Conservation (phyloP, 805 yeast genomes). For the Yamadazyma akitaensis region DNA sequence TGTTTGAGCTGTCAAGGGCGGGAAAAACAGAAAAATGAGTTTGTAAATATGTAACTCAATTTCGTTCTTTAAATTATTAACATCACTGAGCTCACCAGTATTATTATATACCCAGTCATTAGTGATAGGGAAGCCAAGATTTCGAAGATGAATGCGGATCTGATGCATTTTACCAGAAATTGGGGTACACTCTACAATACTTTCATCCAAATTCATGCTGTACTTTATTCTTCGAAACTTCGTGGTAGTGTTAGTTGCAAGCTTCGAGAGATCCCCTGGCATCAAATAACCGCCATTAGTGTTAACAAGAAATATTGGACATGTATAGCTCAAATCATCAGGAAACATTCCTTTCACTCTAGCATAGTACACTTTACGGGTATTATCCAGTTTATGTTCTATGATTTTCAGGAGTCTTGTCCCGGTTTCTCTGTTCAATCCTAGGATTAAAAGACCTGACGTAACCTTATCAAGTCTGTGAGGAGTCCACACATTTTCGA, state of each 20-base stretch:
- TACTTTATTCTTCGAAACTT: constrained; percentile 30
- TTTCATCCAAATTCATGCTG: constrained; percentile 26
- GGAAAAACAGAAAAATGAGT: constrained; percentile 14
- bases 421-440: constrained; percentile 33
- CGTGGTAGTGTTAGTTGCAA: constrained; percentile 33
- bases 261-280: constrained; percentile 23
- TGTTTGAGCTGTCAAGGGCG: neutral
- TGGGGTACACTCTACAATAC: constrained; percentile 48
- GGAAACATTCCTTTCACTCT: constrained; percentile 43
- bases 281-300: constrained; percentile 31
- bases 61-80: constrained; percentile 17
- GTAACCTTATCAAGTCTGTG: constrained; percentile 53
- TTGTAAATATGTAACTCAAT: constrained; percentile 24
- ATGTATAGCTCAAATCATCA: constrained; percentile 22
- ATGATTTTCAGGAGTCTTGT: constrained; percentile 30
- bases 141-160: constrained; percentile 52
- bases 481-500: constrained; percentile 36
- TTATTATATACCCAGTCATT: constrained; percentile 56
- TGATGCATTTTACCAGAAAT: constrained; percentile 57
- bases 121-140: constrained; percentile 78
- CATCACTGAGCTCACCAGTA: neutral
- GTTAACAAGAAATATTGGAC: constrained; percentile 40
- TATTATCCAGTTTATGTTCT: constrained; percentile 21
- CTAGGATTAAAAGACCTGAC: constrained; percentile 48
- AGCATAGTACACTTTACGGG: constrained; percentile 45